Base-by-base conservation (phyloP, 176 grass and related monocot genomes). In the Hsuehochloa calcarea region DNA sequence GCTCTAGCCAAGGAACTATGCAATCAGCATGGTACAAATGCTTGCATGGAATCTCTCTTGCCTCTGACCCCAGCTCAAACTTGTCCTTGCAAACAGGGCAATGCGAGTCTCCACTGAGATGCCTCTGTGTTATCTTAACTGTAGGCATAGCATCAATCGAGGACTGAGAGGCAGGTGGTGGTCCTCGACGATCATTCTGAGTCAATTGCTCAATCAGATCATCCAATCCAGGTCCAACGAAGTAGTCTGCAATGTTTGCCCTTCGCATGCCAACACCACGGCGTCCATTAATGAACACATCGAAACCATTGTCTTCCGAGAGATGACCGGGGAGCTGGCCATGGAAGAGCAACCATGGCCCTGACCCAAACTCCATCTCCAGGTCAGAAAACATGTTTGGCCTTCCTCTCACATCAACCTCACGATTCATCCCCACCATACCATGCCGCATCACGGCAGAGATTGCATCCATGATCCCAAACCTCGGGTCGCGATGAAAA, bases 1-100 rank as follows among this genome's bases (percentile, higher is more conserved):
- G 95, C 50, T 95, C 95, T 39, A 97, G 82, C 95, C 95, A 97
- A 46, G 95, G 95, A 87, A 97, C 67, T 50, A 97, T 97, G 81
- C 95, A 97, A 43, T 93, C 92, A 0, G 88, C 80, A 74, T 97
- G 95, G 85, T 97, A 97, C 7, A 97, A 75, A 90, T 97, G 95
- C 22, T 93, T 88, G 69, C 95, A 97, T 59, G 95, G 95, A 91
- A 93, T 97, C 79, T 95, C 92, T 79, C 92, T 91, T 54, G 87
- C 92, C 75, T 95, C 92, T 10, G 64, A 91, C 31, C 60, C 90
- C 68, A 95, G 29, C 70, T 95, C 92, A 13, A 97, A 97, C 80
- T 74, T 88, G 46, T 97, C 95, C 84, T 95, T 97, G 43, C 95
- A 97, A 58, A 97, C 85, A 66, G 95, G 92, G 82, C 95, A 97